Base-by-base conservation (phyloP, 176 grass and related monocot species). In the Rhynchospora pubera region DNA sequence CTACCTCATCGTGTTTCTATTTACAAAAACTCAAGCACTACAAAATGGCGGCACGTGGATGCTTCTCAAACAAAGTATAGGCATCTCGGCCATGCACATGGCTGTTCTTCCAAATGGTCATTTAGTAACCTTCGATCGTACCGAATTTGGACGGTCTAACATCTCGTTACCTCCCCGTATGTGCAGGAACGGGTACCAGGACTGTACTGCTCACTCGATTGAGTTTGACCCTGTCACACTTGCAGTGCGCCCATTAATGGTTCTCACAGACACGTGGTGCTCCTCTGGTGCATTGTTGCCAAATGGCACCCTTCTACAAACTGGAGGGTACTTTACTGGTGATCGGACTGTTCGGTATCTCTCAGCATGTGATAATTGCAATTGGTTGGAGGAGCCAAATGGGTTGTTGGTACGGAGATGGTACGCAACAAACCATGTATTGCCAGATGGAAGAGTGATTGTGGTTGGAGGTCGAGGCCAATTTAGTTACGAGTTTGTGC, bases 231-330 rank as follows among this genome's bases (percentile, higher is more conserved):
- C 69, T 5, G 3, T 39, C 46, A 78, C 79, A 7, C 42, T 9
- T 28, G 69, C 55, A 42, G 67, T 78, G 23, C 65, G 69, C 4
- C 79, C 85, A 1, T 74, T 87, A 50, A 82, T 22, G 22, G 45
- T 87, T 51, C 79, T 44, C 47, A 87, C 85, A n/a, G 80, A 87
- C 80, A 87, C 85, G 18, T 87, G 69, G 80, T 87, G 85, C 85
- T 87, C 85, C 23, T 87, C 85, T 63, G 85, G 85, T 14, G 70
- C 69, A 13, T 58, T 83, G 26, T 26, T 71, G 11, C 45, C 58
- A 0, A 39, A 59, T 23, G 85, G 85, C 14, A 57, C 80, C 55
- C 85, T 87, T 26, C 7, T 87, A 48, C 85, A 87, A 74, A 83
- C 85, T 5, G 85, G 85, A 34, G 85, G 85, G 12, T 77, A 42